Evolutionary conservation across 768 basidiomycete species (phyloP).

Genomic region (Leccinum truebloodii): DNA sequence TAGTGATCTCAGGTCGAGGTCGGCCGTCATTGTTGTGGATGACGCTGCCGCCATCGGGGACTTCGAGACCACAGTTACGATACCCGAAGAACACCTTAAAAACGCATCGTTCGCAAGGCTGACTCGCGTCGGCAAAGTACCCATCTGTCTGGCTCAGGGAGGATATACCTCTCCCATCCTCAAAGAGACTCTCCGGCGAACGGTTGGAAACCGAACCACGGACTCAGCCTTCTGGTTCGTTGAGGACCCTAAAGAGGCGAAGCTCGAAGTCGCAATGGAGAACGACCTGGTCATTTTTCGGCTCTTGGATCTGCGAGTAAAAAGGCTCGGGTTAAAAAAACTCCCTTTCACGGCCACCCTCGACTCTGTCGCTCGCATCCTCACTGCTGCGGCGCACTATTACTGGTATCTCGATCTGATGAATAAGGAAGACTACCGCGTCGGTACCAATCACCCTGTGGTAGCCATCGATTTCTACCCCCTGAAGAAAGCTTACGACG

Average conservation of each 20-base stretch:
- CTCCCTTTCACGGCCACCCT: background rate
- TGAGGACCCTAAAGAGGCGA: background rate
- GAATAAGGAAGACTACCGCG: background rate
- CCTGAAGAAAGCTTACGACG: background rate
- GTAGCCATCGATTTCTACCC: conserved; percentile 1
- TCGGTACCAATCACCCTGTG: background rate
- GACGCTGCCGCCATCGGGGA: conserved; percentile 10
- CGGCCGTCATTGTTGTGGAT: conserved; percentile 7
- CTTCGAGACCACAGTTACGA: conserved; percentile 11
- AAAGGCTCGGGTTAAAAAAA: background rate
- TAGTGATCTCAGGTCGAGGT: background rate
- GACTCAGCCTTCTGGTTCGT: conserved; percentile 2
- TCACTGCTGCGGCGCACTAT: background rate
- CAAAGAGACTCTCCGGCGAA: background rate
- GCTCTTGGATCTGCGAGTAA: background rate
- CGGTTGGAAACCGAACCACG: background rate
- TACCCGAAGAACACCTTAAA: background rate
- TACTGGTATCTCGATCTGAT: background rate
- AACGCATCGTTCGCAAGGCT: conserved; percentile 6
- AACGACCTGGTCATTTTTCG: background rate
- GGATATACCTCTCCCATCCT: background rate
- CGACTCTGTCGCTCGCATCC: background rate
- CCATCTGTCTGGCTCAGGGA: background rate
- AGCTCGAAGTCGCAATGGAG: conserved; percentile 4
- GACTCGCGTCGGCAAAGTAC: background rate